Base-by-base conservation (phyloP, 2,329 filamentous ascomycete genomes). In the Emmonsia crescens region DNA sequence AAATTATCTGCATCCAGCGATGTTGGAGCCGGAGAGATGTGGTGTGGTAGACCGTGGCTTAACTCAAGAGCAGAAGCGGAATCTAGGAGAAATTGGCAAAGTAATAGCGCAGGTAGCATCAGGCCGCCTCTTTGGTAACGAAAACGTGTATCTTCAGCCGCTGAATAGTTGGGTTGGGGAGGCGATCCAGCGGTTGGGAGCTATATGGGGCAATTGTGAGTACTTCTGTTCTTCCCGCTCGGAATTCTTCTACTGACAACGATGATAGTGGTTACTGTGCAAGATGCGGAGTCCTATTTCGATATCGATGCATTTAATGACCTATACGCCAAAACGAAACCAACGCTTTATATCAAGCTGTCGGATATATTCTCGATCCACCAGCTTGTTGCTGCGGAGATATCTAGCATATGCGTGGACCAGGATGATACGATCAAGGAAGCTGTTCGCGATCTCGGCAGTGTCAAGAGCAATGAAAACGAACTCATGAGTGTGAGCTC, bases 241-340 rank as follows among this genome's bases (percentile, higher is more conserved):
- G 16, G 21, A 48, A 56, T 21, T 24, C 29, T 64, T 60, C 76
- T 80, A 72, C 76, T 80, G 72, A 81, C 68, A 44, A 44, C 1
- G 24, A 52, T 60, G 59, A 49, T 65, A 82, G 81, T 97, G 64
- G 90, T 99, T 66, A 85, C 88, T 14, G 89, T 97, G 14, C 86
- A 89, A 16, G 88, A 94, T 68, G 89, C 91, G 0, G 94, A 99
- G 75, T 83, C 85, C 59, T 94, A 94, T 29, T 99, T 97, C 71
- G 92, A 97, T 74, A 96, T 99, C 72, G 94, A 99, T 72, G 94
- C 97, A 73, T 99, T 94, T 83, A 97, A 96, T 72, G 94, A 99
- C 71, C 82, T 99, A 6, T 97, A 97, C 72, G 89, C 93, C 61
- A 92, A 95, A 74, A 94, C 91, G 66, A 96, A 96, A 75, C 94